Conservation (phyloP, 345 rosid species). For the Isatis tinctoria region DNA sequence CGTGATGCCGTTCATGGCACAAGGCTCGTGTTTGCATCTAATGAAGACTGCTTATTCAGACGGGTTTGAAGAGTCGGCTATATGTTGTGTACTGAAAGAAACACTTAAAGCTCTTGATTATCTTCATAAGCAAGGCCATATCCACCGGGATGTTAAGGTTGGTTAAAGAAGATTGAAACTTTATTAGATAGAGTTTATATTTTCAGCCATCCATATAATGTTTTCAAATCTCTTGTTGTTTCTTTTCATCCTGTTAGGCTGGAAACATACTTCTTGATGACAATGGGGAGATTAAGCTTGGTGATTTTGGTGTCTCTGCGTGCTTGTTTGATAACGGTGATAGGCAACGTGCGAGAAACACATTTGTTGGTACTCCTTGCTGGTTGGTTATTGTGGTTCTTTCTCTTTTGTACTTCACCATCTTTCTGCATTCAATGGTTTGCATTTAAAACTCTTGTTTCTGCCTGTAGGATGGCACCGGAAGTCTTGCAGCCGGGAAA, state of each 20-base stretch:
- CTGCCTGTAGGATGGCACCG: constrained; percentile 91
- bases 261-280: constrained; percentile 91
- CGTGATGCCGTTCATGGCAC: constrained; percentile 98
- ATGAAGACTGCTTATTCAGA: constrained; percentile 89
- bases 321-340: constrained; percentile 98
- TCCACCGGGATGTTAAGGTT: constrained; percentile 99
- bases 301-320: constrained; percentile 98
- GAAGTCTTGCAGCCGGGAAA: constrained; percentile 98
- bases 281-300: constrained; percentile 84
- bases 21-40: constrained; percentile 96
- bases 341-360: constrained; percentile 92
- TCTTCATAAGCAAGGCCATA: constrained; percentile 96
- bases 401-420: not conserved
- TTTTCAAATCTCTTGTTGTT: not conserved
- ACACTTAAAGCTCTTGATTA: constrained; percentile 95
- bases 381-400: constrained; percentile 47
- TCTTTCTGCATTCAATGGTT: not conserved
- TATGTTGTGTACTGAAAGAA: constrained; percentile 83
- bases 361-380: constrained; percentile 99
- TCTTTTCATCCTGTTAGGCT: constrained; percentile 54
- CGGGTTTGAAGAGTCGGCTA: constrained; percentile 96
- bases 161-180: not conserved
- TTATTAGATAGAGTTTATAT: no score
- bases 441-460: constrained; percentile 12
- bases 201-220: not conserved